Percentiles rank a stretch among this genome's conserved stretches.
phyloP scores from a whole-genome alignment of 2,329 filamentous ascomycete species.

The Fusarium beomiforme region DNA sequence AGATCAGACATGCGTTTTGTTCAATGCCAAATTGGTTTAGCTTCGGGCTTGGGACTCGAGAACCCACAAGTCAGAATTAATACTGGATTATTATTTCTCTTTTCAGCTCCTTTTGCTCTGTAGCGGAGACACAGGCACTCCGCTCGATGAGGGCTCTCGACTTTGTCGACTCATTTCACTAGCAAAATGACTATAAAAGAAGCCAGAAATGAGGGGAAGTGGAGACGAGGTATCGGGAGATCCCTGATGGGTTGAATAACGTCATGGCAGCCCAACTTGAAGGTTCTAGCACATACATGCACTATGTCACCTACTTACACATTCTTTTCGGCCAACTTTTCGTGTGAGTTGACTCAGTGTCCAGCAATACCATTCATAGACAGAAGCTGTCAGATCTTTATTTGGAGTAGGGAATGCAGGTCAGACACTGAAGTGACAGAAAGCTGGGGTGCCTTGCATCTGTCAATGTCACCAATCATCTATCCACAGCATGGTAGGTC shows the following conservation, averaged over 20 bases:
- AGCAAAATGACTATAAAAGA: background rate
- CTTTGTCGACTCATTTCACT: conserved; percentile 22
- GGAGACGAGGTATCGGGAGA: conserved; percentile 29
- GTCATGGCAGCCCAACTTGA: conserved; percentile 33
- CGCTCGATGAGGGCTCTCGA: conserved; percentile 4
- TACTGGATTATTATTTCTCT: conserved; percentile 22
- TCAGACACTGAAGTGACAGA: background rate
- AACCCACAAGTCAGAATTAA: conserved; percentile 20
- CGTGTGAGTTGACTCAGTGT: background rate
- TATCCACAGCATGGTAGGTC: background rate
- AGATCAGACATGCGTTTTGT: conserved; percentile 26
- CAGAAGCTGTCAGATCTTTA: conserved; percentile 22
- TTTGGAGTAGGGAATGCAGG: conserved; percentile 6
- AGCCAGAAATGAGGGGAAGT: conserved; percentile 41
- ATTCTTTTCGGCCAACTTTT: conserved; percentile 1
- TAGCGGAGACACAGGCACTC: conserved; percentile 17
- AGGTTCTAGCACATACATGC: background rate
- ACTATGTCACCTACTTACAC: background rate
- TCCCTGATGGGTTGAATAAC: conserved; percentile 27
- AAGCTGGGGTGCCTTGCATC: background rate
- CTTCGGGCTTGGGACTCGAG: conserved; percentile 5
- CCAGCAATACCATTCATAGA: background rate
- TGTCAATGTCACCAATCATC: background rate
- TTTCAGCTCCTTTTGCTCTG: conserved; percentile 9
- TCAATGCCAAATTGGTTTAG: conserved; percentile 32